Percentiles rank a stretch among this genome's conserved stretches.
These are phyloP conservation scores for Hylodesmum podocarpum DNA, from an alignment of 306 rosid genomes.

Conservation along the genomic window DNA sequence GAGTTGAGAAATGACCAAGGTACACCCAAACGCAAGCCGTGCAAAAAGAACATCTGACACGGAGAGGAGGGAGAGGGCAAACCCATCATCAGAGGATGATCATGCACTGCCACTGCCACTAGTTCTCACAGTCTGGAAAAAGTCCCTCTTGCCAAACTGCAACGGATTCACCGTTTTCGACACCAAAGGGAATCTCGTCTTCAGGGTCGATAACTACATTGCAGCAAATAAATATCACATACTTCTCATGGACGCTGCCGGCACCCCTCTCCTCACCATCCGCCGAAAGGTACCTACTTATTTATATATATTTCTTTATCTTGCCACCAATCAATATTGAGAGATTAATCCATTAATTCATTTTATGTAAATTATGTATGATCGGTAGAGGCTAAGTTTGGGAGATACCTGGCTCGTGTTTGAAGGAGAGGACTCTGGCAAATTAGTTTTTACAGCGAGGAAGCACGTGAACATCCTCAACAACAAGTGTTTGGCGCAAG, in stretches of 20 bases:
- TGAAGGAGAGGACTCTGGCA: conserved; percentile 55
- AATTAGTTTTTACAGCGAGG: conserved; percentile 45
- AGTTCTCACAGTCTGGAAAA: conserved; percentile 74
- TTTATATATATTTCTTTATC: too few species aligned
- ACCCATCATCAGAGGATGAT: neutral
- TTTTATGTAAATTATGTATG: neutral
- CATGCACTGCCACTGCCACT: neutral
- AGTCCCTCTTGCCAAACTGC: conserved; percentile 68
- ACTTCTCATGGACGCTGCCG: conserved; percentile 81
- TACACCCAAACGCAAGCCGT: conserved; percentile 48
- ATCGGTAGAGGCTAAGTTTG: conserved; percentile 50
- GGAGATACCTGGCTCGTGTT: conserved; percentile 67
- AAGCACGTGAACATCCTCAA: conserved; percentile 50
- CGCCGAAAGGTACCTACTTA: conserved; percentile 66
- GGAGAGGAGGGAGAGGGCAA: neutral
- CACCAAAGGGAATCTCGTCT: conserved; percentile 53
- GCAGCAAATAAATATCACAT: conserved; percentile 50
- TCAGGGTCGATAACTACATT: conserved; percentile 66
- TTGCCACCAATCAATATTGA: too few species aligned
- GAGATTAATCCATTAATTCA: too few species aligned
- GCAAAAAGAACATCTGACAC: too few species aligned
- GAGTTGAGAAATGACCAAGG: conserved; percentile 52
- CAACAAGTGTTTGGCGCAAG: conserved; percentile 50
- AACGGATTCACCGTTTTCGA: conserved; percentile 80
- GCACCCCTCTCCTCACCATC: conserved; percentile 70